Evolutionary conservation across 2,329 filamentous ascomycete species (phyloP).

Genomic region (Neofusicoccum laricinum): DNA sequence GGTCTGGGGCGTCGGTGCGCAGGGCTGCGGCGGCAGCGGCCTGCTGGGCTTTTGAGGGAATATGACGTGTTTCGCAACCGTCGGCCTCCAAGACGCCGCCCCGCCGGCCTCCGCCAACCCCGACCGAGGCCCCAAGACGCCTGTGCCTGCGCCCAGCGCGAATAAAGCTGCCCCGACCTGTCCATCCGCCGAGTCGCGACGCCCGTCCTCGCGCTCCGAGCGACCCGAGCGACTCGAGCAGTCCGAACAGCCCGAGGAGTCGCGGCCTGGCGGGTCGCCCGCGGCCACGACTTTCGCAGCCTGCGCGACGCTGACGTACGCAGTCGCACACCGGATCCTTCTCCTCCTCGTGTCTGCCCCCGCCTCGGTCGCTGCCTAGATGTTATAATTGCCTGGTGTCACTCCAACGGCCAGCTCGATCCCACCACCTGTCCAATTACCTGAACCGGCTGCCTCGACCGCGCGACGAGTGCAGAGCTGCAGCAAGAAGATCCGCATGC

Average conservation of each 20-base stretch:
- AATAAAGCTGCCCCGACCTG: not conserved
- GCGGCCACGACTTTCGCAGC: not conserved
- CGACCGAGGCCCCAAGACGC: too few relatives aligned
- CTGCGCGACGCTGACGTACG: not conserved
- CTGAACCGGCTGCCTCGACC: not conserved
- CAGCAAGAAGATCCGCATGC: not conserved
- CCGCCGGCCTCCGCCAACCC: not conserved
- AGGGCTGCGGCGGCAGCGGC: not conserved
- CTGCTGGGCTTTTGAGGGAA: not conserved
- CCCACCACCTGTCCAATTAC: too few relatives aligned
- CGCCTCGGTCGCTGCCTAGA: not conserved
- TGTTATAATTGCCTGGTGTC: not conserved
- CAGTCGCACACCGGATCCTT: not conserved
- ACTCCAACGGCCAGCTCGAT: not conserved
- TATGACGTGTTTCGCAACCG: not conserved
- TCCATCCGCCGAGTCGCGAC: not conserved
- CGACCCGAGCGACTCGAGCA: not conserved
- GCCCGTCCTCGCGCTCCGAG: not conserved
- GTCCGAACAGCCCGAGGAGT: too few relatives aligned
- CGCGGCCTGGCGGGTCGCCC: not conserved
- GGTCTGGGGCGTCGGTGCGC: not conserved
- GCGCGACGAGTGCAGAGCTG: not conserved
- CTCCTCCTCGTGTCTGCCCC: not conserved
- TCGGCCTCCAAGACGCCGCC: not conserved
- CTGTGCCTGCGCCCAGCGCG: too few relatives aligned